Percentiles rank a stretch among this genome's conserved stretches.
Evolutionary conservation across 768 basidiomycete genomes (phyloP).

Genomic region (Leccinum boreale): DNA sequence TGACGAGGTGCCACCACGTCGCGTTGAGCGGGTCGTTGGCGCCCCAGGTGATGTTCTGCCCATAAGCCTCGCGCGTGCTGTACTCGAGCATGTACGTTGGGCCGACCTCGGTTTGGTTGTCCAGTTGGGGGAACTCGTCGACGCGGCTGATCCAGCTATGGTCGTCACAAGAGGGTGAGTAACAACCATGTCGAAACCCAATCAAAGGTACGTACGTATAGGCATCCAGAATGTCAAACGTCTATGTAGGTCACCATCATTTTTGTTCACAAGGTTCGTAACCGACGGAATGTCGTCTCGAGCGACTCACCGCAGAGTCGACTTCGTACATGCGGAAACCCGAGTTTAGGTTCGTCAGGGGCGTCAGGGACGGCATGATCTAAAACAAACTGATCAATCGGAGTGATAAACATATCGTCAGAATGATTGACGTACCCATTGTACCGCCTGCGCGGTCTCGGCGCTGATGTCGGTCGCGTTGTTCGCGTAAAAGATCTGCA

Average conservation of each 20-base stretch:
- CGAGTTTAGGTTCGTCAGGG: constrained; percentile 65
- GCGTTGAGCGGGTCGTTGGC: constrained; percentile 66
- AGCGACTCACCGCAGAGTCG: constrained; percentile 32
- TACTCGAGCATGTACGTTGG: constrained; percentile 63
- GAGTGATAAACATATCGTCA: neutral
- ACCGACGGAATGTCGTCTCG: neutral
- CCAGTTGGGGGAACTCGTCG: constrained; percentile 51
- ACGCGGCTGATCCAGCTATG: constrained; percentile 64
- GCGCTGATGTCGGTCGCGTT: constrained; percentile 59
- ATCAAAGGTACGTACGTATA: constrained; percentile 52
- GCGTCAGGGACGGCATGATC: constrained; percentile 58
- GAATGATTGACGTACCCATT: constrained; percentile 37
- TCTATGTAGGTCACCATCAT: constrained; percentile 36
- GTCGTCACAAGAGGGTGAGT: neutral
- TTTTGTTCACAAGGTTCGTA: neutral
- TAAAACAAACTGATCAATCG: neutral
- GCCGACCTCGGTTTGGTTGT: constrained; percentile 51
- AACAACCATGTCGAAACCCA: neutral
- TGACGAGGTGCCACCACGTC: constrained; percentile 78
- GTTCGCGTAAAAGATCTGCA: constrained; percentile 66
- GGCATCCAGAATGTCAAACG: constrained; percentile 71
- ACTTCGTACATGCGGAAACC: constrained; percentile 54
- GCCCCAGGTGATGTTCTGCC: constrained; percentile 51
- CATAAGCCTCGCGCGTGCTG: constrained; percentile 65
- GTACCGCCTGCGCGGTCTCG: constrained; percentile 48